Base-by-base conservation (phyloP, 352 stramenopile species). In the Albugo candida region DNA sequence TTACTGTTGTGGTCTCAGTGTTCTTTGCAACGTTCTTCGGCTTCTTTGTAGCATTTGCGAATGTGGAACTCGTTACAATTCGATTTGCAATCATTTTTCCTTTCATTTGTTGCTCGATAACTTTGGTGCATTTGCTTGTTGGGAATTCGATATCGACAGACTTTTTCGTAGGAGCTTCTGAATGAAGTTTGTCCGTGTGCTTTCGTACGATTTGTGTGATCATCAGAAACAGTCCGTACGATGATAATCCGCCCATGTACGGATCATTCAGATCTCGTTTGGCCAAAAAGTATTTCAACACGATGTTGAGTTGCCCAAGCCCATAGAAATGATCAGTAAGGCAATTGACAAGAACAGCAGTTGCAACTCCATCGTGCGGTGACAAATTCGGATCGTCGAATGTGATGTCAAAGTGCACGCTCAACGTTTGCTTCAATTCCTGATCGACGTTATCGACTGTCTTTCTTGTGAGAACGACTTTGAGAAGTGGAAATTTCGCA, bases 211-310 rank as follows among this genome's bases (percentile, higher is more conserved):
- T 62, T 21, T 65, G 81, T 14, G 79, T 37, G 34, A 87, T 74
- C 77, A 91, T 87, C 5, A 91, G 47, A 13, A 87, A 49, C 12
- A 95, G 56, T 1, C 81, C 81, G 39, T 95, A 95, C 2, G 77
- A 93, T 2, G 80, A 93, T 3, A 95, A 59, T 0, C 84, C 84
- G n/a, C 84, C 84, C 14, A 85, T 60, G 49, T 89, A 95, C 10
- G 83, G 80, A 47, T 95, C 82, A 47, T 94, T 95, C 10, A 93
- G 51, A 5, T 70, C 67, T 20, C 83, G 69, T 34, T 83, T 79
- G n/a, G 71, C 78, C 8, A 95, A 54, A 46, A 94, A 92, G 45
- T 89, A 67, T 58, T 95, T 95, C 17, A 95, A 57, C 10, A 95
- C 78, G 19, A 95, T 61, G 0, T 76, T 81, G 13, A 95, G 47